A percentile compares a stretch with the other conserved stretches of the same genome.
These are phyloP conservation scores for Eudorina sp. DNA, from an alignment of 139 green algal species.

Conservation along the genomic window DNA sequence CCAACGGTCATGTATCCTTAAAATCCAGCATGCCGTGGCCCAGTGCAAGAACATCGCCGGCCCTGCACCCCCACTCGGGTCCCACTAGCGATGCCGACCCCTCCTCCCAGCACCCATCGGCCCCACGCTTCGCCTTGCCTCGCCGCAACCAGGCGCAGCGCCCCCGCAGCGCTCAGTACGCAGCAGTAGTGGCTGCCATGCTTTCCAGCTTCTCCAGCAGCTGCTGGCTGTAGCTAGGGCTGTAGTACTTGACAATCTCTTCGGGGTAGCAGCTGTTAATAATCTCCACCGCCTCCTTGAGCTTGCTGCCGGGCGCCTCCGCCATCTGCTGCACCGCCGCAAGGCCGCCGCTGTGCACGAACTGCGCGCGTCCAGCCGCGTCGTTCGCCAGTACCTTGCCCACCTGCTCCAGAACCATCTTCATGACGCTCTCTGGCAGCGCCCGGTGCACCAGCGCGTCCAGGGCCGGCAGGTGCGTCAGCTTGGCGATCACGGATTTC, in stretches of 20 bases:
- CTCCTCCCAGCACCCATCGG: too few relatives aligned
- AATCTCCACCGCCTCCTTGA: conserved; percentile 87
- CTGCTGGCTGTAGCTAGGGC: conserved; percentile 80
- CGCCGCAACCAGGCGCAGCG: too few relatives aligned
- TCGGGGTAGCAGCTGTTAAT: conserved; percentile 90
- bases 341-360: conserved; percentile 90
- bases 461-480: conserved; percentile 86
- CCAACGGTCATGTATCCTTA: too few relatives aligned
- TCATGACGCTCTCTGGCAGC: conserved; percentile 84
- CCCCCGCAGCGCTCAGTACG: conserved; percentile 13
- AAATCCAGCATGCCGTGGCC: too few relatives aligned
- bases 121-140: too few relatives aligned
- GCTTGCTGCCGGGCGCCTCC: conserved; percentile 74
- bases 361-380: conserved; percentile 74
- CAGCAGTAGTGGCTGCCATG: conserved; percentile 55
- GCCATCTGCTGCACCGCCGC: conserved; percentile 87
- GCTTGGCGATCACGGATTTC: conserved; percentile 84
- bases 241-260: conserved; percentile 91
- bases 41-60: too few relatives aligned
- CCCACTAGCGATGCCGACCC: too few relatives aligned
- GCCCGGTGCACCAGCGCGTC: conserved; percentile 83
- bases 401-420: conserved; percentile 87
- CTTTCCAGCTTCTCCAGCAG: conserved; percentile 89
- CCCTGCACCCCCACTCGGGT: too few relatives aligned
- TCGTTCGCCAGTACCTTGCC: conserved; percentile 89